A percentile compares a stretch with the other conserved stretches of the same genome.
phyloP scores from a whole-genome alignment of 1,139 yeast genomes.

The Petasospora rhodanensis region DNA sequence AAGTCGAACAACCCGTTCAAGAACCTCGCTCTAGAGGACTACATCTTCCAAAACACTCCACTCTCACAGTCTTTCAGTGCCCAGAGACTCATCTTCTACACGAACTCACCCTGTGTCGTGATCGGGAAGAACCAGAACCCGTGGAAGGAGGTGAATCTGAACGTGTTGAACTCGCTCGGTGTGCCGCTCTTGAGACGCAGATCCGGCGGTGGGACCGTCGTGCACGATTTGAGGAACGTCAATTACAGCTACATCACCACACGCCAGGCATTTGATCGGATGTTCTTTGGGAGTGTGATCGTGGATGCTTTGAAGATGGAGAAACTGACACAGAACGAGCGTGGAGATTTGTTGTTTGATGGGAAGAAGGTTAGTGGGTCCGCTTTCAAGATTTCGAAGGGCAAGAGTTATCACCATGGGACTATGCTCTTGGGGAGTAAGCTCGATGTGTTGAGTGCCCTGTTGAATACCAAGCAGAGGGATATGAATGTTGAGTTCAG shows the following conservation, averaged over 20 bases:
- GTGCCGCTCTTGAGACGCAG: conserved; percentile 75
- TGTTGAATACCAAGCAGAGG: conserved; percentile 47
- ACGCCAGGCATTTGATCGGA: conserved; percentile 50
- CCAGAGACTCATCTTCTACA: conserved; percentile 65
- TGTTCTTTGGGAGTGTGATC: conserved; percentile 19
- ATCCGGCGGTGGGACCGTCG: conserved; percentile 97
- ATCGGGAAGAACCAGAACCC: conserved; percentile 97
- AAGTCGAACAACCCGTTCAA: conserved; percentile 59
- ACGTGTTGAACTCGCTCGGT: conserved; percentile 44
- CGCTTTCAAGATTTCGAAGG: conserved; percentile 30
- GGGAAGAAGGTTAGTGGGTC: conserved; percentile 63
- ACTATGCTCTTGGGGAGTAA: conserved; percentile 81
- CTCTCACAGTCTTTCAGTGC: conserved; percentile 24
- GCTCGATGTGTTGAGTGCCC: conserved; percentile 49
- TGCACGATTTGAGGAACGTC: conserved; percentile 88
- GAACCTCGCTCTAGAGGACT: conserved; percentile 82
- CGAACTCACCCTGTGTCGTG: conserved; percentile 81
- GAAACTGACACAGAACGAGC: conserved; percentile 47
- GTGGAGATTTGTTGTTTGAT: conserved; percentile 70
- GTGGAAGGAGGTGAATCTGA: conserved; percentile 78
- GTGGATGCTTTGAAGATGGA: conserved; percentile 21
- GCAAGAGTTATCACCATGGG: conserved; percentile 91
- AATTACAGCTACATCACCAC: conserved; percentile 81
- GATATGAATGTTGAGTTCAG: conserved; percentile 43
- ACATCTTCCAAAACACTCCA: conserved; percentile 65